Percentiles rank a stretch among this genome's conserved stretches.
These are phyloP conservation scores for Amborella trichopoda DNA, from an alignment of 164 flowering plant genomes.

Conservation along the genomic window DNA sequence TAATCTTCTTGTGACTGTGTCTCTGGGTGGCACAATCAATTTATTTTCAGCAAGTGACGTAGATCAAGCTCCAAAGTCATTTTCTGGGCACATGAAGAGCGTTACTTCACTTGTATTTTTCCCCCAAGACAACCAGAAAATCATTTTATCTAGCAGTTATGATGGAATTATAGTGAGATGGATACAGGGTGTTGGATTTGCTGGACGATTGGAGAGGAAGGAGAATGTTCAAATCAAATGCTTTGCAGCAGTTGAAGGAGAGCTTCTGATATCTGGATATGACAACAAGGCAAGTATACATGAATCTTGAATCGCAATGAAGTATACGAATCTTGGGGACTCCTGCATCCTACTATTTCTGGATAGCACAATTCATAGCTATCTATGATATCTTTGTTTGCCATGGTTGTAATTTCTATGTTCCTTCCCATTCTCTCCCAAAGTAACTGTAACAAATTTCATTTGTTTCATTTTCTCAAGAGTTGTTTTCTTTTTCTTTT, in stretches of 20 bases:
- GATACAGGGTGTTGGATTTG: slow-evolving; percentile 74
- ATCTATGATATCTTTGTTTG: no score
- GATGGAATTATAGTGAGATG: slow-evolving; percentile 88
- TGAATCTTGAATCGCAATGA: no score
- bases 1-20: slow-evolving; percentile 73
- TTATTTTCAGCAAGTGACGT: slow-evolving; percentile 76
- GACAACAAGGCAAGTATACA: slow-evolving; percentile 76
- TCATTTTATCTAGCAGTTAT: slow-evolving; percentile 75
- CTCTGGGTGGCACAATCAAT: slow-evolving; percentile 82
- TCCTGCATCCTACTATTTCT: no score
- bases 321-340: no score
- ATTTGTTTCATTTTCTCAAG: no score
- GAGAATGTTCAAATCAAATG: slow-evolving; percentile 78
- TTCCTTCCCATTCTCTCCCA: no score
- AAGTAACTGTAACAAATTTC: no score
- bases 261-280: slow-evolving; percentile 69
- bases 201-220: slow-evolving; percentile 70
- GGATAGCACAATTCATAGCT: no score
- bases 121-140: slow-evolving; percentile 30
- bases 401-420: no score
- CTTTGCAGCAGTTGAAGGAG: slow-evolving; percentile 62
- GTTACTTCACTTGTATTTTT: slow-evolving; percentile 50
- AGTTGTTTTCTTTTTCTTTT: no score
- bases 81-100: slow-evolving; percentile 93
- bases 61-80: slow-evolving; percentile 46